Base-by-base conservation (phyloP, 2,329 filamentous ascomycete species). In the Colletotrichum chrysophilum region DNA sequence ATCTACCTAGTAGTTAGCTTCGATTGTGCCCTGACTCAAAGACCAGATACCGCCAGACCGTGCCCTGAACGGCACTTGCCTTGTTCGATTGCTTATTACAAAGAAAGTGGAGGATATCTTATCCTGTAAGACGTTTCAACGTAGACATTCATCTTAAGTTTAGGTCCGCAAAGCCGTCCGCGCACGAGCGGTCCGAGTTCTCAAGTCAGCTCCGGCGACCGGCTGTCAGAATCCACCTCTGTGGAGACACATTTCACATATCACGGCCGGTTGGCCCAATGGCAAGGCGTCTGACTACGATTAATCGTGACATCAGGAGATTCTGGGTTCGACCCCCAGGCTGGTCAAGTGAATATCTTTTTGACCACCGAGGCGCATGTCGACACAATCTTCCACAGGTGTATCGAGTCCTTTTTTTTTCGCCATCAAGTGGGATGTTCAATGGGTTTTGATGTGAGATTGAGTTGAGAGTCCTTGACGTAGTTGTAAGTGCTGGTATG, bases 221-320 rank as follows among this genome's bases (percentile, higher is more conserved):
- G 1, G 7, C 7, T 8, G 26, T 3, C n/a, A 34, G 13, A 26
- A 67, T 67, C 62, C 62, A 75, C 69, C n/a, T 10, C 9, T 7
- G 73, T 67, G 69, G 56, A 38, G 36, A 18, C 14, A 18, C 16
- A 9, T 9, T 38, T 38, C 16, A 18, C 36, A 5, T 1, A 38
- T 18, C 36, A 38, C 7, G 36, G 73, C 69, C 69, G 73, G 73
- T 68, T 85, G 82, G 82, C 81, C 82, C 81, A 84, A 84, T 85
- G 84, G 80, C 83, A 86, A 85, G 84, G 83, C 84, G 84, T 85
- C 83, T 85, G 84, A 86, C 84, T 85, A 85, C 84, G 83, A 85
- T 70, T 58, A 2, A 4, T 34, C 8, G 34, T 28, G 58, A 30
- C 3, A 75, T 73, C 69, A 73, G 70, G 69, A 75, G 73, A 75